Evolutionary conservation across 2,329 filamentous ascomycete genomes (phyloP), one percentile per base, ranked within the genome.

Genomic region (Pseudocercospora fuligena): DNA sequence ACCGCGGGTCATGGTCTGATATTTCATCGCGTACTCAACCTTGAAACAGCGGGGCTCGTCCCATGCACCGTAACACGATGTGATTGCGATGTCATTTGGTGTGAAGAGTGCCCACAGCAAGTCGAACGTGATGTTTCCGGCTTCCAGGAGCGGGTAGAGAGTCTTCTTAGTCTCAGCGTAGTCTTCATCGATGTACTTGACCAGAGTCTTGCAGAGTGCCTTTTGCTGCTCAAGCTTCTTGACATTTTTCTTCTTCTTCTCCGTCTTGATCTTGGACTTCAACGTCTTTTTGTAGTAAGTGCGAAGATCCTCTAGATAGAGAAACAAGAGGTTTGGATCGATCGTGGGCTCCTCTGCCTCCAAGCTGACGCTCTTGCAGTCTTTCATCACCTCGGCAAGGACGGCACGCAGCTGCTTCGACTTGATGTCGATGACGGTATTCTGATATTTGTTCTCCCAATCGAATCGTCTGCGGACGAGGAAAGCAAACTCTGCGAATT

Each of bases 51-150:
- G 87, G 1, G 92, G 91, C 73, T 95, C 89, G 46, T 94, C 91
- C 14, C 84, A 81, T 40, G 88, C 89, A 2, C 91, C 91, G 69
- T 97, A 97, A 0, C 92, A 94, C 0, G 88, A 87, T 0, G 90
- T 83, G 76, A 90, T 94, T 0, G 88, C 90, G 21, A 97, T 86
- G 0, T 92, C 93, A 73, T 93, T 92, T 0, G 93, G 93, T 75
- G 95, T 96, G 86, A 91, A 96, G 3, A 97, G 81, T 0, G 93
- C 92, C 93, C 93, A 97, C 0, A 96, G 82, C 2, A 96, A 85
- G 65, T 97, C 92, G 72, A 94, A 97, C 0, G 92, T 96, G 76
- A 97, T 96, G 53, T 93, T 88, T 8, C 92, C 92, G 33, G 90
- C 91, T 69, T 93, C 87, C 1, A 97, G 83, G 80, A 97, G 88